Conservation (phyloP, 2,329 filamentous ascomycete species). For the Verticillium alfalfae region DNA sequence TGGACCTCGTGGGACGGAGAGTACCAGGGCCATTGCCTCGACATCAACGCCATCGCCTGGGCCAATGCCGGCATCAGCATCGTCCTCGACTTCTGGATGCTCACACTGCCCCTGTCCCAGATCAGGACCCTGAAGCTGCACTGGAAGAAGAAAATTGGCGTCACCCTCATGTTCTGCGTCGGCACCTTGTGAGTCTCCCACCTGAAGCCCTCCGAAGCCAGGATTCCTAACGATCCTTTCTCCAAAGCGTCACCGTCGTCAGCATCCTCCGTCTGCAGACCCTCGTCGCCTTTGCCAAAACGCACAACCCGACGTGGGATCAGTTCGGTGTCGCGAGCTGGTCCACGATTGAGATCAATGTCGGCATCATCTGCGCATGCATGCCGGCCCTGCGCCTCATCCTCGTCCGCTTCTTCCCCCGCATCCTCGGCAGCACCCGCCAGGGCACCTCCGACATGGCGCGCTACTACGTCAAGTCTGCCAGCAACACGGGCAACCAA, state of each 20-base stretch:
- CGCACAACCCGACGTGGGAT: constrained; percentile 26
- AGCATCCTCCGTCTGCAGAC: constrained; percentile 29
- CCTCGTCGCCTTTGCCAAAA: constrained; percentile 22
- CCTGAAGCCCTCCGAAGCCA: not conserved
- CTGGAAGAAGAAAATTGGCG: constrained; percentile 42
- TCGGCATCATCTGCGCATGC: constrained; percentile 32
- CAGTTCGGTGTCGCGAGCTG: constrained; percentile 24
- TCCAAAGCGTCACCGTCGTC: constrained; percentile 26
- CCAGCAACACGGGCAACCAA: constrained; percentile 8
- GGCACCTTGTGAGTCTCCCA: constrained; percentile 34
- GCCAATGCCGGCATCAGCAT: constrained; percentile 49
- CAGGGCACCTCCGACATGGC: constrained; percentile 5
- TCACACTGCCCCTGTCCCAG: constrained; percentile 42
- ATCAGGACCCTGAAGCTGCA: constrained; percentile 34
- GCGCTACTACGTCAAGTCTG: not conserved
- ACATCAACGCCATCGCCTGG: constrained; percentile 44
- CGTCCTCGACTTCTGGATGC: constrained; percentile 43
- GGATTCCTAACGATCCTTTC: not conserved
- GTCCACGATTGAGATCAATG: constrained; percentile 31
- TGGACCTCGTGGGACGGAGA: constrained; percentile 49
- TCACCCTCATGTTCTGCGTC: constrained; percentile 44
- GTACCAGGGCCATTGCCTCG: constrained; percentile 39
- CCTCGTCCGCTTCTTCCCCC: constrained; percentile 31
- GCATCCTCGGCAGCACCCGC: constrained; percentile 17
- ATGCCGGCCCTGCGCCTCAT: constrained; percentile 28